Conservation (phyloP, 495 filamentous ascomycete genomes). For the Hypoxylon perforatum region DNA sequence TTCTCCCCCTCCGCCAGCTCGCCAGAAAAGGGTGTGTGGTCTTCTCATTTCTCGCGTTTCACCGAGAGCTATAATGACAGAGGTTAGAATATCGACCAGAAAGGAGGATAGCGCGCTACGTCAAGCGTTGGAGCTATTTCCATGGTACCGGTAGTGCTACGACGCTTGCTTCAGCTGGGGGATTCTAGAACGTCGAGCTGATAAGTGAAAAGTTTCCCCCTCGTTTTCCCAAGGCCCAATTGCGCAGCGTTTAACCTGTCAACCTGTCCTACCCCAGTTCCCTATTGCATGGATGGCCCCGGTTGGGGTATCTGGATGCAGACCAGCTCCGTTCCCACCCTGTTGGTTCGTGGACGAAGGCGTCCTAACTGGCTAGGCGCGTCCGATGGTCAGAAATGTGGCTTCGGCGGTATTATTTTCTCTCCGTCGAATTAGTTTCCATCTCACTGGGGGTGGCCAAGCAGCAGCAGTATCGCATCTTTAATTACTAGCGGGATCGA, state of each 20-base stretch:
- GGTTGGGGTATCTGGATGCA: constrained; percentile 12
- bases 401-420: constrained; percentile 16
- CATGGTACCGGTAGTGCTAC: too few relatives aligned
- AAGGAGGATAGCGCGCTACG: background rate
- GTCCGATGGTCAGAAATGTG: background rate
- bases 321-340: background rate
- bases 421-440: too few relatives aligned
- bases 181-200: constrained; percentile 25
- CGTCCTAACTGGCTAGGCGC: background rate
- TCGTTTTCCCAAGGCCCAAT: constrained; percentile 14
- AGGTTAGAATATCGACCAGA: background rate
- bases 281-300: constrained; percentile 3
- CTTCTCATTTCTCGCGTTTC: background rate
- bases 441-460: too few relatives aligned
- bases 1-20: background rate
- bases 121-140: background rate
- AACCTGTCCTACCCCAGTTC: constrained; percentile 1
- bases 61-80: background rate
- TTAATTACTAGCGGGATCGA: constrained; percentile 18
- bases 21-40: too few relatives aligned
- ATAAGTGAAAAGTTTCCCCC: constrained; percentile 12
- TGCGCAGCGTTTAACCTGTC: background rate
- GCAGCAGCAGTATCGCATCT: constrained; percentile 5
- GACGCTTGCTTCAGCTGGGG: background rate
- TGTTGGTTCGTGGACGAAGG: background rate